Conservation (phyloP, 106 monocot species). For the Dendrobium huoshanense region DNA sequence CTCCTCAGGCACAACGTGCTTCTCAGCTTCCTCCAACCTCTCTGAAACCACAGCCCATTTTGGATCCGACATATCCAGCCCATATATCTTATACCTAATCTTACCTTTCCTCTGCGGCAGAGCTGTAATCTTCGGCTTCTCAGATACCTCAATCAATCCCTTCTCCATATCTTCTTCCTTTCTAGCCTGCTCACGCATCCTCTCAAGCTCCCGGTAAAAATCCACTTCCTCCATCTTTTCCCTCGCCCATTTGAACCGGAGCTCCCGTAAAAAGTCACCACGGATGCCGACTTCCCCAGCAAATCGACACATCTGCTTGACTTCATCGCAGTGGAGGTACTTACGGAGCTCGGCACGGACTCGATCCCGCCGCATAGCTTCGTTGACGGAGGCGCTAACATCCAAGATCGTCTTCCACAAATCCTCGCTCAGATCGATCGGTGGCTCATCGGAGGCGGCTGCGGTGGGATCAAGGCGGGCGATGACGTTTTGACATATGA, state of each 20-base stretch:
- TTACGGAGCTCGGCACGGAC: constrained; percentile 58
- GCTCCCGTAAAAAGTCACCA: constrained; percentile 62
- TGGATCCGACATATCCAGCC: constrained; percentile 72
- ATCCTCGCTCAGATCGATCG: constrained; percentile 68
- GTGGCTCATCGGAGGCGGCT: constrained; percentile 8
- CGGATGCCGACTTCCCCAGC: constrained; percentile 75
- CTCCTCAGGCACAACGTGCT: constrained; percentile 33
- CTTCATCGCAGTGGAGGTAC: constrained; percentile 77
- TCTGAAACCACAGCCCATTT: constrained; percentile 65
- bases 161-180: constrained; percentile 16
- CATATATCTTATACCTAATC: constrained; percentile 73
- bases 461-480: constrained; percentile 26
- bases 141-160: neutral
- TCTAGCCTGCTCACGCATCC: constrained; percentile 26
- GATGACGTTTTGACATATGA: constrained; percentile 66
- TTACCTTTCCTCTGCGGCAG: constrained; percentile 68
- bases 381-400: constrained; percentile 42
- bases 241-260: constrained; percentile 89
- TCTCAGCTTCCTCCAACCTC: constrained; percentile 43
- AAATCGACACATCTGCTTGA: constrained; percentile 91
- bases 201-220: constrained; percentile 41
- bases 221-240: constrained; percentile 83
- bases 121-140: constrained; percentile 9
- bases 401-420: constrained; percentile 65
- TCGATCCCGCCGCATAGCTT: constrained; percentile 56